These are phyloP conservation scores for Penicillium sclerotigenum DNA, from an alignment of 2,329 filamentous ascomycete species.

Conservation along the genomic window DNA sequence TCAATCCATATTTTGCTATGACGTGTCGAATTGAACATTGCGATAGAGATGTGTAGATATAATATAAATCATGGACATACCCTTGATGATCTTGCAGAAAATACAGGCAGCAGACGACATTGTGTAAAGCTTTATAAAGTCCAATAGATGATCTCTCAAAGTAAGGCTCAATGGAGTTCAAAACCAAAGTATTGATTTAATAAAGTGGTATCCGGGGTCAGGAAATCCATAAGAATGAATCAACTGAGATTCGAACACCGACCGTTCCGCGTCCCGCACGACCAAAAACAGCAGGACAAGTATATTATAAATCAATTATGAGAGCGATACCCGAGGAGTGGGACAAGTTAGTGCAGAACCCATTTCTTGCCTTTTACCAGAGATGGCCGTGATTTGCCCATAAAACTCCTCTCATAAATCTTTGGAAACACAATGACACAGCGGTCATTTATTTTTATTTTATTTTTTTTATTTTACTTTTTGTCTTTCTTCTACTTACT, in stretches of 20 bases:
- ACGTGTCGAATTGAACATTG: not conserved
- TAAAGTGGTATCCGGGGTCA: conserved; percentile 18
- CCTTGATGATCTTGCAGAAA: conserved; percentile 98
- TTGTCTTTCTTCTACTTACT: too few species aligned
- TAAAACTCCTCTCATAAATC: conserved; percentile 58
- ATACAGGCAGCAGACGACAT: conserved; percentile 66
- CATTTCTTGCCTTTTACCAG: conserved; percentile 79
- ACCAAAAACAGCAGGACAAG: not conserved
- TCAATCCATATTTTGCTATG: not conserved
- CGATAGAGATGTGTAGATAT: not conserved
- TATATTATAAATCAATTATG: conserved; percentile 7
- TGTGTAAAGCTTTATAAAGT: too few species aligned
- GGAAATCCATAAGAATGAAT: too few species aligned
- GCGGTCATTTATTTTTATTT: conserved; percentile 40
- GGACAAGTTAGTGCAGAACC: conserved; percentile 68
- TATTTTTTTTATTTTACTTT: too few species aligned
- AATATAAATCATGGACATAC: conserved; percentile 42
- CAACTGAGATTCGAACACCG: conserved; percentile 38
- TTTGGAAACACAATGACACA: conserved; percentile 52
- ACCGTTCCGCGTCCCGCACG: not conserved
- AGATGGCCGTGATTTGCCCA: conserved; percentile 68
- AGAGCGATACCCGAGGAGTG: conserved; percentile 52
- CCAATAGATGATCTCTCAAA: not conserved
- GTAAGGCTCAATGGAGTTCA: not conserved
- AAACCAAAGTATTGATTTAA: too few species aligned